These are phyloP conservation scores for Geum urbanum DNA, from an alignment of 306 rosid species.

Conservation along the genomic window DNA sequence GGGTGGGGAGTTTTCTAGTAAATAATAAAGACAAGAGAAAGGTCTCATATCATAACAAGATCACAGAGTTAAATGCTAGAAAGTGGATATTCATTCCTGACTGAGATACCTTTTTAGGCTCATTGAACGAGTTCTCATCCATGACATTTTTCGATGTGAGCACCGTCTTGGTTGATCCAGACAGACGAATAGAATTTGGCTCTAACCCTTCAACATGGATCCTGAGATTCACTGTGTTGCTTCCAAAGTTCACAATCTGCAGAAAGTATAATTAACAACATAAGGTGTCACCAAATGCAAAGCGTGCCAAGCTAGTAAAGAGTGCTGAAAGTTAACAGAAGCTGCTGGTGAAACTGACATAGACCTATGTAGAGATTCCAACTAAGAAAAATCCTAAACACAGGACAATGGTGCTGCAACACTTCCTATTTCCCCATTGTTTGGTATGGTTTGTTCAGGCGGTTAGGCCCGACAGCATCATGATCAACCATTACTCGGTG, in stretches of 20 bases:
- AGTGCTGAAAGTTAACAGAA: neutral
- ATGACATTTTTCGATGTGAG: conserved; percentile 60
- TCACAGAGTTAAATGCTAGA: neutral
- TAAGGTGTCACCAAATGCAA: neutral
- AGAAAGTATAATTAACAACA: conserved; percentile 3
- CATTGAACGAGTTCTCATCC: conserved; percentile 82
- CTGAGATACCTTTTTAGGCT: conserved; percentile 62
- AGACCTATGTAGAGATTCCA: neutral
- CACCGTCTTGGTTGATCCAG: conserved; percentile 54
- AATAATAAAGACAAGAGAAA: neutral
- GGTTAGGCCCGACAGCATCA: neutral
- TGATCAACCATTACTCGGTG: neutral
- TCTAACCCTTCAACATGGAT: conserved; percentile 48
- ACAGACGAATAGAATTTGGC: conserved; percentile 32
- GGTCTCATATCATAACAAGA: neutral
- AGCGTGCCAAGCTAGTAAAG: neutral
- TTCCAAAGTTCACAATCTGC: conserved; percentile 83
- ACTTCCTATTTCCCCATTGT: too few species aligned
- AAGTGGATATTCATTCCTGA: neutral
- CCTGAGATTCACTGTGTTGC: conserved; percentile 44
- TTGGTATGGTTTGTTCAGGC: too few species aligned
- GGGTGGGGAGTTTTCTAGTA: neutral
- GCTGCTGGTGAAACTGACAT: neutral
- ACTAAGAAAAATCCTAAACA: neutral
- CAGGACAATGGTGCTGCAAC: too few species aligned